A percentile compares a stretch with the other conserved stretches of the same genome.
phyloP scores from a whole-genome alignment of 176 grass and related monocot species.

The Zoysia japonica region DNA sequence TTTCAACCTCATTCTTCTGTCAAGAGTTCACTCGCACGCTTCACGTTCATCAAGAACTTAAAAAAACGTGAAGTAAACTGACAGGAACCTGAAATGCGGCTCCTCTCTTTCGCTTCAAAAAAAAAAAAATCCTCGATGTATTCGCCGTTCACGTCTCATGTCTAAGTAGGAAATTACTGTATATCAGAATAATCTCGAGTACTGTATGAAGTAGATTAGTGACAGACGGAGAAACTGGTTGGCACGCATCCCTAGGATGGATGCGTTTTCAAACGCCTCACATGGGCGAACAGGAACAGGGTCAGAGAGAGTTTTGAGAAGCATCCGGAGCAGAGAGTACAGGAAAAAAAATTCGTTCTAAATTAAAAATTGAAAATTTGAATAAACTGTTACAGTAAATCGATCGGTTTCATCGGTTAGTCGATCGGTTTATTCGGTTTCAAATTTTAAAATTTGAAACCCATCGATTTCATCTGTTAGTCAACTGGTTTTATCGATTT shows the following conservation, averaged over 20 bases:
- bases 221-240: neutral
- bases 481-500: no score
- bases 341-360: no score
- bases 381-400: no score
- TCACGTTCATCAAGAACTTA: neutral
- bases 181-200: neutral
- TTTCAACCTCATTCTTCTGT: neutral
- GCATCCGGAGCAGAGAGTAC: slow-evolving; percentile 8
- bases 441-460: no score
- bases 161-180: neutral
- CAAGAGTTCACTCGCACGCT: neutral
- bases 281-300: slow-evolving; percentile 16
- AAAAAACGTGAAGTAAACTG: neutral
- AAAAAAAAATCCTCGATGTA: neutral
- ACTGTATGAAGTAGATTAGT: neutral
- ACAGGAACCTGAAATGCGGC: slow-evolving; percentile 13
- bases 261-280: slow-evolving; percentile 5
- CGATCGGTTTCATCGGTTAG: no score
- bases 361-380: no score
- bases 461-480: no score
- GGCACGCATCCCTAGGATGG: neutral
- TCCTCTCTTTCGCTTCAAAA: neutral
- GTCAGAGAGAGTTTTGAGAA: neutral
- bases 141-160: neutral
- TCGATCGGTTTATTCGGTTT: no score